These are phyloP conservation scores for Termitomyces sp. DNA, from an alignment of 768 basidiomycete genomes.

Conservation along the genomic window DNA sequence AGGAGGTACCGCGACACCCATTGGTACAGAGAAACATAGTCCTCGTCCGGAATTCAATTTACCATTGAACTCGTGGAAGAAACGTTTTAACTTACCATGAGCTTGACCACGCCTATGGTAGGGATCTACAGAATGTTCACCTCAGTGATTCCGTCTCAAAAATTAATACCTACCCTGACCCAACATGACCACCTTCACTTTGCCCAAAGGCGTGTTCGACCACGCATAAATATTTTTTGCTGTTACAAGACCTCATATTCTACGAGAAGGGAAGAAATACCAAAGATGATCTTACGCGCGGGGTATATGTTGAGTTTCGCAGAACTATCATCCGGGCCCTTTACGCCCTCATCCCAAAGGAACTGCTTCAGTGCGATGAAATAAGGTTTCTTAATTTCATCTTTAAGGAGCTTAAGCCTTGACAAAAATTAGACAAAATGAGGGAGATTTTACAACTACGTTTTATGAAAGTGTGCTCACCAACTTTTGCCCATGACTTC, in stretches of 20 bases:
- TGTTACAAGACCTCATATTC: conserved; percentile 12
- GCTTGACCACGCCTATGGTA: conserved; percentile 81
- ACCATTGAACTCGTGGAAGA: neutral
- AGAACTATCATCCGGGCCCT: conserved; percentile 42
- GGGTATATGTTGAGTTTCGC: conserved; percentile 68
- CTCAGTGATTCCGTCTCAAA: conserved; percentile 4
- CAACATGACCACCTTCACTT: conserved; percentile 85
- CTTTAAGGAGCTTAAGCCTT: conserved; percentile 72
- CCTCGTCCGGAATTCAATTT: conserved; percentile 39
- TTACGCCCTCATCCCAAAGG: conserved; percentile 62
- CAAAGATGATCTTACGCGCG: conserved; percentile 46
- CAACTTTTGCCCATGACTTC: conserved; percentile 74
- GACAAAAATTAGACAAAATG: conserved; percentile 1
- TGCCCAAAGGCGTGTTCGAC: conserved; percentile 83
- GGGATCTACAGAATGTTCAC: conserved; percentile 47
- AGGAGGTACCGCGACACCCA: conserved; percentile 70
- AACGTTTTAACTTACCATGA: conserved; percentile 54
- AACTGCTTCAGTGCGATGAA: conserved; percentile 71
- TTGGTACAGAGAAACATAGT: conserved; percentile 86
- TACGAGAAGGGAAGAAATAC: conserved; percentile 1
- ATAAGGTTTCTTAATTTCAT: conserved; percentile 75
- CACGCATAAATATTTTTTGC: conserved; percentile 88
- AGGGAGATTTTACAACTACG: neutral
- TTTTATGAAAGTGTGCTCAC: conserved; percentile 29
- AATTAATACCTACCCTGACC: conserved; percentile 48